Percentiles rank a stretch among this genome's conserved stretches.
Conservation (phyloP, 2,329 filamentous ascomycete genomes). For the Fusarium metavorans region DNA sequence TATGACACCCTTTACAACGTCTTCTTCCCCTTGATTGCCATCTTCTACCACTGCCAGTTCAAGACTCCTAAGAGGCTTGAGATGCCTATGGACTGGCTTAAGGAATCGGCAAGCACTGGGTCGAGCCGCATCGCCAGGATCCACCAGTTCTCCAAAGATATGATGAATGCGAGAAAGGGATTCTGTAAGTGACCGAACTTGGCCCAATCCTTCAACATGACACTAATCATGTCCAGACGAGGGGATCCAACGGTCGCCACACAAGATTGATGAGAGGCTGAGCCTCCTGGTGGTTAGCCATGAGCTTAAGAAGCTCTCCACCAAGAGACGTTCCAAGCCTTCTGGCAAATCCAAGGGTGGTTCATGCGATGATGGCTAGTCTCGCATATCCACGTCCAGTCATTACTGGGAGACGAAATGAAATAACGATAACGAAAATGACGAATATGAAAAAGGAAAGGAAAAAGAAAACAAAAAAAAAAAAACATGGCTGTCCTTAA, state of each 20-base stretch:
- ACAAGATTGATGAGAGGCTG: slow-evolving; percentile 50
- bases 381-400: slow-evolving; percentile 28
- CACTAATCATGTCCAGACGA: slow-evolving; percentile 47
- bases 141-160: slow-evolving; percentile 44
- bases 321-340: slow-evolving; percentile 46
- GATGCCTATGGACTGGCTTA: slow-evolving; percentile 54
- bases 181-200: slow-evolving; percentile 49
- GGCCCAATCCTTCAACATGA: background rate
- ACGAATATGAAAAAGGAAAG: background rate
- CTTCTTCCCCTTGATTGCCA: slow-evolving; percentile 54
- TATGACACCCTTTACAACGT: slow-evolving; percentile 48
- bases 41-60: slow-evolving; percentile 57
- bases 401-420: slow-evolving; percentile 23
- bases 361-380: slow-evolving; percentile 43
- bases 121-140: slow-evolving; percentile 46
- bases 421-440: slow-evolving; percentile 21
- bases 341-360: slow-evolving; percentile 43
- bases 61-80: slow-evolving; percentile 56
- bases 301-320: slow-evolving; percentile 55
- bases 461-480: slow-evolving; percentile 20
- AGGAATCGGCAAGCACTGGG: slow-evolving; percentile 42
- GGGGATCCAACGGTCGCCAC: slow-evolving; percentile 47
- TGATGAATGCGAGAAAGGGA: slow-evolving; percentile 50
- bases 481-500: slow-evolving; percentile 19
- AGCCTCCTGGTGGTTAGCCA: slow-evolving; percentile 53